Evolutionary conservation across 129 eudicot species (phyloP).

Genomic region (Helichrysum umbraculigerum): DNA sequence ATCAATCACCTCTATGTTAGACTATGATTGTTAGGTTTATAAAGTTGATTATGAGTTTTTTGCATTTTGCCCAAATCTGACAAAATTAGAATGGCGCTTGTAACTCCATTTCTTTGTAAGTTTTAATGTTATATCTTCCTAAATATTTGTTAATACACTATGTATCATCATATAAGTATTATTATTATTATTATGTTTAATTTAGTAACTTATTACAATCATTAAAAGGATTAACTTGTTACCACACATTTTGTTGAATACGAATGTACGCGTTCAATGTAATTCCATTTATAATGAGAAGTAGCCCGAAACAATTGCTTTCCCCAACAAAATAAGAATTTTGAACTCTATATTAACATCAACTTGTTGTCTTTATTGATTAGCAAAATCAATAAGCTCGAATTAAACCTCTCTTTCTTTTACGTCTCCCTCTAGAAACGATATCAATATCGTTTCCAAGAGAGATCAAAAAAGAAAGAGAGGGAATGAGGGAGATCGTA

Average conservation of each 20-base stretch:
- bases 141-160: neutral
- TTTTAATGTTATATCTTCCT: no score
- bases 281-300: conserved; percentile 21
- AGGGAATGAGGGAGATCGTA: conserved; percentile 46
- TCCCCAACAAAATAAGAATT: conserved; percentile 5
- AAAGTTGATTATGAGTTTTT: no score
- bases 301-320: conserved; percentile 24
- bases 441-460: conserved; percentile 32
- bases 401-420: conserved; percentile 38
- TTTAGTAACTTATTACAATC: neutral
- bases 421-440: conserved; percentile 38
- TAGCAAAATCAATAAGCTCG: neutral
- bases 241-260: conserved; percentile 18
- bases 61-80: neutral
- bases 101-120: neutral
- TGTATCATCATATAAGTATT: neutral
- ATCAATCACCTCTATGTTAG: neutral
- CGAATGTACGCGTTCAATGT: neutral
- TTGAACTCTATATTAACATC: conserved; percentile 2
- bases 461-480: conserved; percentile 49
- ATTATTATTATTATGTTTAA: neutral
- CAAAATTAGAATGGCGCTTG: neutral
- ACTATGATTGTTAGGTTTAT: neutral
- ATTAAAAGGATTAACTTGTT: neutral
- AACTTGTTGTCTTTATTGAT: conserved; percentile 11